These are phyloP conservation scores for Aspergillus calidoustus DNA, from an alignment of 2,329 filamentous ascomycete species.

Conservation along the genomic window DNA sequence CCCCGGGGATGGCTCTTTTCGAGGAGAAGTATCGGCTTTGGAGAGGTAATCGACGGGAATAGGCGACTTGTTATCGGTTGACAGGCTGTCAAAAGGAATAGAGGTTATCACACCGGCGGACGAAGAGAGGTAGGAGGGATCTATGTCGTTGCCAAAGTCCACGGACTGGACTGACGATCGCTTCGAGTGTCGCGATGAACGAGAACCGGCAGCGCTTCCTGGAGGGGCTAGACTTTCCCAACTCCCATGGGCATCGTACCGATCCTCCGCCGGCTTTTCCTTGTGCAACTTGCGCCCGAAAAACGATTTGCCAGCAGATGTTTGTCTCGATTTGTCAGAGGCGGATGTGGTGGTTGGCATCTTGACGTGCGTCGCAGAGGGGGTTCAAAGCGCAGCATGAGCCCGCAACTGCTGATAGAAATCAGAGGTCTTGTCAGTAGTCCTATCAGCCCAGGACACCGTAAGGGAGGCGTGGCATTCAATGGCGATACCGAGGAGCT, in stretches of 20 bases:
- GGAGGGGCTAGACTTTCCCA: conserved; percentile 65
- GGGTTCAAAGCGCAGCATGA: conserved; percentile 41
- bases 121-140: conserved; percentile 67
- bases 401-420: conserved; percentile 22
- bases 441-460: conserved; percentile 4
- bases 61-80: conserved; percentile 69
- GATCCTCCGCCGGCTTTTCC: conserved; percentile 72
- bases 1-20: conserved; percentile 77
- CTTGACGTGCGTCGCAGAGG: conserved; percentile 40
- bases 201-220: conserved; percentile 65
- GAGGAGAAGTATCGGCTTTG: conserved; percentile 62
- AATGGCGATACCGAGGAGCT: conserved; percentile 1
- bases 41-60: conserved; percentile 75
- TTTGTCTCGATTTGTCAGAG: conserved; percentile 80
- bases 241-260: conserved; percentile 62
- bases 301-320: conserved; percentile 79
- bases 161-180: conserved; percentile 74
- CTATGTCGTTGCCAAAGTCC: conserved; percentile 67
- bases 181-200: conserved; percentile 73
- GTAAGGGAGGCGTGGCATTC: conserved; percentile 10
- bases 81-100: conserved; percentile 79
- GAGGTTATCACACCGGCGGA: conserved; percentile 83
- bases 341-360: conserved; percentile 64
- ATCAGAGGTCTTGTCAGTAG: no score
- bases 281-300: conserved; percentile 80